Conservation (phyloP, 78 protist species). For the Dictyostelium capitatum region DNA sequence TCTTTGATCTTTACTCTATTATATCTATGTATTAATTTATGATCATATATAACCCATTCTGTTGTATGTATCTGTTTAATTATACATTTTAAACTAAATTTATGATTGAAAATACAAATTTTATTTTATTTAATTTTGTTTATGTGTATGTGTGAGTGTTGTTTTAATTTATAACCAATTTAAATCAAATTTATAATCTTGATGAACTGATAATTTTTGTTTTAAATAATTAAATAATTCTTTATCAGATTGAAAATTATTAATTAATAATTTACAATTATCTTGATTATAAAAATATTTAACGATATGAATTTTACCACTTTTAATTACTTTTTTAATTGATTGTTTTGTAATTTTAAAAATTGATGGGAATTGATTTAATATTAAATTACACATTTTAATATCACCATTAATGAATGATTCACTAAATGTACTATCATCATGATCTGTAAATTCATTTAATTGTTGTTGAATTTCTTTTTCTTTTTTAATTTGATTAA, state of each 20-base stretch:
- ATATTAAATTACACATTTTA: background rate
- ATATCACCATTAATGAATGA: conserved; percentile 5
- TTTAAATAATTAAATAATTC: background rate
- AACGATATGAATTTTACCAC: background rate
- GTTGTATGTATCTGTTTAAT: background rate
- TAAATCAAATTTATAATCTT: conserved; percentile 9
- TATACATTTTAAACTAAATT: too few relatives aligned
- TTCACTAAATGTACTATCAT: background rate
- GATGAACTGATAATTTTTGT: background rate
- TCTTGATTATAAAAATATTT: background rate
- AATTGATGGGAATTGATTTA: background rate
- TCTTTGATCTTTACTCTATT: too few relatives aligned
- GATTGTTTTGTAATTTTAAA: background rate
- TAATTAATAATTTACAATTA: background rate
- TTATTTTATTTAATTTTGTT: too few relatives aligned
- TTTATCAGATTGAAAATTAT: background rate
- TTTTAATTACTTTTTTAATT: background rate
- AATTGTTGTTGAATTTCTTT: too few relatives aligned
- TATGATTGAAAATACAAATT: background rate
- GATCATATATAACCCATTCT: background rate
- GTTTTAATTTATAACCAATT: too few relatives aligned
- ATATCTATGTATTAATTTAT: too few relatives aligned
- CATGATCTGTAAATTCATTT: background rate
- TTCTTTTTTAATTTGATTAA: too few relatives aligned
- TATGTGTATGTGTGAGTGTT: too few relatives aligned